A percentile compares a stretch with the other conserved stretches of the same genome.
Conservation (phyloP, 495 filamentous ascomycete species). For the Parmelia sp. region DNA sequence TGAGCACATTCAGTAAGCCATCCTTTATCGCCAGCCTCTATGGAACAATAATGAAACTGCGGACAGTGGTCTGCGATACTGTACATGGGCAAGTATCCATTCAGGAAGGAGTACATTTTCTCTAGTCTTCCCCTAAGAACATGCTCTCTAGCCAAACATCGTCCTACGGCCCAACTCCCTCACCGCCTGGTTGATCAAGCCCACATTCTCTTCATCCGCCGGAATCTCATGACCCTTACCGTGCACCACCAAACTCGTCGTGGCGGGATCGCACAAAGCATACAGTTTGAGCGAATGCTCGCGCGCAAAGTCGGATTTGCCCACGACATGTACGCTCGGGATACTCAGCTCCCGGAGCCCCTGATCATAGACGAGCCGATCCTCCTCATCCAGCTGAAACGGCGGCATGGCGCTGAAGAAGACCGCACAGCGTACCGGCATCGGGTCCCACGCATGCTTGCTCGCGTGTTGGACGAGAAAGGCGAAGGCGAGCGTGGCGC, state of each 20-base stretch:
- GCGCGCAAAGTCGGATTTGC: conserved; percentile 33
- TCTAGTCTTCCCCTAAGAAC: neutral
- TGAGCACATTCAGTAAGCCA: no score
- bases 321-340: conserved; percentile 40
- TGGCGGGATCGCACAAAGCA: conserved; percentile 32
- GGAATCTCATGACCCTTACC: conserved; percentile 35
- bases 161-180: conserved; percentile 21
- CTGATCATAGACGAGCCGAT: neutral
- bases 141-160: neutral
- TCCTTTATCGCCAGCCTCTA: no score
- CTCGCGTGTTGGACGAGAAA: conserved; percentile 36
- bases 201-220: conserved; percentile 29
- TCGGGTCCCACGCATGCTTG: conserved; percentile 25
- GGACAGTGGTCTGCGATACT: no score
- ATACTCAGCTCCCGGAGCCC: conserved; percentile 30
- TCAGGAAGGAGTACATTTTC: no score
- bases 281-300: conserved; percentile 31
- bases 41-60: no score
- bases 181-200: conserved; percentile 28
- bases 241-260: conserved; percentile 31
- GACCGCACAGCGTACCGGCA: conserved; percentile 36
- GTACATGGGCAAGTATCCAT: no score
- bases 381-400: conserved; percentile 30
- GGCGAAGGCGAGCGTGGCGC: conserved; percentile 35
- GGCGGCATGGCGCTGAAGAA: conserved; percentile 37